These are phyloP conservation scores for Solanum etuberosum DNA, from an alignment of 257 asterid species.

Conservation along the genomic window DNA sequence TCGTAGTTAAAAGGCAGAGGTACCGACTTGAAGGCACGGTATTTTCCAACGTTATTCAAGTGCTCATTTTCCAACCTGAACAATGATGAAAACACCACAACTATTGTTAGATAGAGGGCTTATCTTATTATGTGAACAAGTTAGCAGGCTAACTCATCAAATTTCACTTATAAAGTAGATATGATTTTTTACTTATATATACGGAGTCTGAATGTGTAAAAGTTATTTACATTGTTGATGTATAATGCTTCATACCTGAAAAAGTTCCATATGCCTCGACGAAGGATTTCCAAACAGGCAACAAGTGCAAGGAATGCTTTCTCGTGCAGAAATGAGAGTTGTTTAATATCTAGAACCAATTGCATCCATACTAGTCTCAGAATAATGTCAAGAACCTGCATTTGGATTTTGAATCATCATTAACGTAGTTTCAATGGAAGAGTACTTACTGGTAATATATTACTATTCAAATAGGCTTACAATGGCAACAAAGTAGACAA, in stretches of 20 bases:
- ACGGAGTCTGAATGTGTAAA: not conserved
- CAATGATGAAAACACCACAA: not conserved
- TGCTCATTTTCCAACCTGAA: conserved; percentile 79
- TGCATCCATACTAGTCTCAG: conserved; percentile 93
- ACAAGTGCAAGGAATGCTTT: conserved; percentile 44
- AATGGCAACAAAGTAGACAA: conserved; percentile 63
- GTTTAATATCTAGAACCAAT: conserved; percentile 45
- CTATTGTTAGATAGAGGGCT: not conserved
- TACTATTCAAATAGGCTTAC: conserved; percentile 25
- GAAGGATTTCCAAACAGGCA: conserved; percentile 70
- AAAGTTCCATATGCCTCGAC: conserved; percentile 87
- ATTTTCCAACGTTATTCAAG: conserved; percentile 71
- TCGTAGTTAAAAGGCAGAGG: conserved; percentile 79
- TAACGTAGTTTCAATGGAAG: not conserved
- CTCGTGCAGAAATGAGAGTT: conserved; percentile 41
- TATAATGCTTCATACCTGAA: conserved; percentile 42
- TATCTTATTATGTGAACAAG: not conserved
- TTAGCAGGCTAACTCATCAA: not conserved
- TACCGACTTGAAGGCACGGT: conserved; percentile 60
- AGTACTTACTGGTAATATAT: no score
- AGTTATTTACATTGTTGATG: not conserved
- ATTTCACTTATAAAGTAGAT: not conserved
- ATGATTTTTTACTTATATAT: not conserved
- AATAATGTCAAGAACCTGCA: conserved; percentile 54
- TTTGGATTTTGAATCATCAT: not conserved